Percentiles rank a stretch among this genome's conserved stretches.
phyloP scores from a whole-genome alignment of 495 filamentous ascomycete genomes.

The Neurospora sp. region DNA sequence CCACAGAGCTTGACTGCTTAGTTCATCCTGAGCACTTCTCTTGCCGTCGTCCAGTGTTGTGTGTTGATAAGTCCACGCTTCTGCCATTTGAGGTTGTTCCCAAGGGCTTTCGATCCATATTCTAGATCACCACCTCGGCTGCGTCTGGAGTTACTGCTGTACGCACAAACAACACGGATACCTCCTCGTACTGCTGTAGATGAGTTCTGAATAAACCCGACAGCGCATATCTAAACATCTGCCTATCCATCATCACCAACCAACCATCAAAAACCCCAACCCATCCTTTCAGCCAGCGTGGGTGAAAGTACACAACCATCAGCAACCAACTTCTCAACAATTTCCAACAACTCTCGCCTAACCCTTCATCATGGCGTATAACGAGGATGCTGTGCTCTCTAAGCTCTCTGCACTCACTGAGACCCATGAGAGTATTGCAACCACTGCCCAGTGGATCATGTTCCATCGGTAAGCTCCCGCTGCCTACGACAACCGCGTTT shows the following conservation, averaged over 20 bases:
- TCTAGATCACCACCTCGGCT: not conserved
- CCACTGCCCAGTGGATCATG: conserved; percentile 97
- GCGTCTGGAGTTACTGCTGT: not conserved
- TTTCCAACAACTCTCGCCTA: not conserved
- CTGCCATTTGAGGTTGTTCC: not conserved
- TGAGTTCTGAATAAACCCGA: not conserved
- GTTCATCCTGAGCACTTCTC: not conserved
- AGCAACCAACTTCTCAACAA: not conserved
- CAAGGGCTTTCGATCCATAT: not conserved
- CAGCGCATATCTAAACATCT: not conserved
- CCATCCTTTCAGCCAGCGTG: not conserved
- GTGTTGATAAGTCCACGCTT: not conserved
- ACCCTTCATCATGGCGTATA: conserved; percentile 65
- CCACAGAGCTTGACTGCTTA: not conserved
- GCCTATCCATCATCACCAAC: not conserved
- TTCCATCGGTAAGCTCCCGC: conserved; percentile 76
- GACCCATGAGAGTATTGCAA: conserved; percentile 90
- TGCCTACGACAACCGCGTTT: not conserved
- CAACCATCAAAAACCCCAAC: not conserved
- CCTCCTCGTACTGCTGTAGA: not conserved
- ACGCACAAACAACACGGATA: not conserved
- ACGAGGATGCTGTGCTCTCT: conserved; percentile 81
- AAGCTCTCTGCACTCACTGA: conserved; percentile 94
- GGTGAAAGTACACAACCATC: not conserved
- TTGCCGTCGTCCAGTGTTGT: not conserved